Conservation (phyloP, 179 eudicot genomes). For the Camellia oleifera region DNA sequence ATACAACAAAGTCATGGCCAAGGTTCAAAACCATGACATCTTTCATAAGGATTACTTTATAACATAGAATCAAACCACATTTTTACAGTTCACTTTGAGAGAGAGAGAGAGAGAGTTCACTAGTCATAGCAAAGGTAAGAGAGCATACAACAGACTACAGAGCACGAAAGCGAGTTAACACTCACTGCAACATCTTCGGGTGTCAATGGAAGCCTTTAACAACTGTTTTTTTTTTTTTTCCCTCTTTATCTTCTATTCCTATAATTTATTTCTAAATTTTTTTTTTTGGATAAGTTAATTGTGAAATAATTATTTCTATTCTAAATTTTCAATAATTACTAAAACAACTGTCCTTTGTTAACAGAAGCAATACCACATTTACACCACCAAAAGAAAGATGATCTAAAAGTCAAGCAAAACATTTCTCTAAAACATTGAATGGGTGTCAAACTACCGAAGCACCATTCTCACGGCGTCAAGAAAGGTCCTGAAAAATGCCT, state of each 20-base stretch:
- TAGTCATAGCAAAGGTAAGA: neutral
- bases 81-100: neutral
- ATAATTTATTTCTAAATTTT: neutral
- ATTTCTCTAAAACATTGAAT: neutral
- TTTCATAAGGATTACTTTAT: neutral
- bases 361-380: neutral
- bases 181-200: neutral
- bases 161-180: neutral
- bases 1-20: neutral
- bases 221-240: neutral
- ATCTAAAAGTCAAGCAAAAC: neutral
- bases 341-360: neutral
- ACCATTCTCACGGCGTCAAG: neutral
- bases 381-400: neutral
- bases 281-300: neutral
- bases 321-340: neutral
- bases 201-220: neutral
- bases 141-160: neutral
- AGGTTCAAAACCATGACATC: neutral
- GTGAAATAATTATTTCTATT: neutral
- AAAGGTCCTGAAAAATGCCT: neutral
- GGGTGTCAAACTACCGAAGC: neutral
- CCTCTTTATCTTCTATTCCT: neutral
- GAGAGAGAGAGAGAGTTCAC: neutral
- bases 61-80: neutral